These are phyloP conservation scores for Pichia rugopelliculosa DNA, from an alignment of 805 yeast genomes.

Conservation along the genomic window DNA sequence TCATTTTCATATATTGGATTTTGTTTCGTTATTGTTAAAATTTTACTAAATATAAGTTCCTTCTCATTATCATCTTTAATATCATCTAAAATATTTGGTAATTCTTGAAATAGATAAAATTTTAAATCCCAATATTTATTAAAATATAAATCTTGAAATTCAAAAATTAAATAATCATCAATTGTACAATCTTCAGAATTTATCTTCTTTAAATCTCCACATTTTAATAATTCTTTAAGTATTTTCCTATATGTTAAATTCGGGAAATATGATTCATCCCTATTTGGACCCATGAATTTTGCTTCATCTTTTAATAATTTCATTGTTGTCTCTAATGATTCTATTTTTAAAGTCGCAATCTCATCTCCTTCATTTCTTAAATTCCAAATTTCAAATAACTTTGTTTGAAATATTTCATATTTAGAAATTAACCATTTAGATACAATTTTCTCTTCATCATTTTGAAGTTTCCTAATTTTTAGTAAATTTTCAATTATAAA, in stretches of 20 bases:
- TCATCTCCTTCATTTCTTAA: constrained; percentile 30
- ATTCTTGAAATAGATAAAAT: constrained; percentile 56
- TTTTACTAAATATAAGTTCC: constrained; percentile 32
- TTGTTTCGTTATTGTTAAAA: constrained; percentile 32
- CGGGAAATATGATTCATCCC: constrained; percentile 57
- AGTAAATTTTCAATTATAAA: constrained; percentile 38
- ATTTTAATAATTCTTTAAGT: constrained; percentile 26
- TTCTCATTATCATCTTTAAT: constrained; percentile 15
- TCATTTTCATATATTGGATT: constrained; percentile 26
- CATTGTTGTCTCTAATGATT: constrained; percentile 46
- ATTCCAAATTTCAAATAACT: constrained; percentile 36
- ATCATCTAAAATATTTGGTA: constrained; percentile 20
- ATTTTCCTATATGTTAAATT: constrained; percentile 40
- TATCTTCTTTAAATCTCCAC: constrained; percentile 32
- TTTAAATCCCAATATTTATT: constrained; percentile 67
- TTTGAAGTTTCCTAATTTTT: constrained; percentile 24
- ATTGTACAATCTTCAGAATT: constrained; percentile 40
- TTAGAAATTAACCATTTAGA: constrained; percentile 56
- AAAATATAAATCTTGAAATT: constrained; percentile 52
- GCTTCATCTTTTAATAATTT: constrained; percentile 53
- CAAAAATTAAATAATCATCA: constrained; percentile 32
- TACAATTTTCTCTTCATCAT: constrained; percentile 42
- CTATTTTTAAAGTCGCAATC: constrained; percentile 41
- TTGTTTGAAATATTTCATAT: constrained; percentile 46
- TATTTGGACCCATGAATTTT: constrained; percentile 40